These are phyloP conservation scores for Coriaria nepalensis DNA, from an alignment of 306 rosid species.

Conservation along the genomic window DNA sequence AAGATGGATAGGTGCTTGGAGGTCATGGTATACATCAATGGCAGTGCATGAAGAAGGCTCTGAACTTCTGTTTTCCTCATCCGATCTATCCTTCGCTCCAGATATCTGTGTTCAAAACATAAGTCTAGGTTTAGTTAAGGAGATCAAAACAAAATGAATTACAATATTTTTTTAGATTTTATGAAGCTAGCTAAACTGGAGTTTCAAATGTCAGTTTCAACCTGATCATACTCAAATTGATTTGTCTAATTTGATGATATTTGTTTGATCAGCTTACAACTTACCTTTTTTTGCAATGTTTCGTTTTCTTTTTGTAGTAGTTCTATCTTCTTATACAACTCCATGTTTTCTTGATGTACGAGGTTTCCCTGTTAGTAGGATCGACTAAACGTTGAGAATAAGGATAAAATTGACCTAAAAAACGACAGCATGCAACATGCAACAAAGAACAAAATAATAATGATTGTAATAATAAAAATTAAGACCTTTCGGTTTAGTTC, in stretches of 20 bases:
- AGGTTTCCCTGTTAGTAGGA: constrained; percentile 42
- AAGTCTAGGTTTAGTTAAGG: not conserved
- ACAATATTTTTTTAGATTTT: not conserved
- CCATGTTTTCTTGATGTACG: constrained; percentile 36
- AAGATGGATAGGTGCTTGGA: constrained; percentile 39
- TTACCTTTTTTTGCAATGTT: constrained; percentile 53
- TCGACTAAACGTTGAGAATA: constrained; percentile 9
- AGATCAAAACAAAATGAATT: constrained; percentile 7
- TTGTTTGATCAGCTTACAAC: not conserved
- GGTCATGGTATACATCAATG: constrained; percentile 18
- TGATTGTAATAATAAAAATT: constrained; percentile 4
- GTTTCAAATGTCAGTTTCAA: too few relatives aligned
- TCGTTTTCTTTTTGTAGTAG: constrained; percentile 34
- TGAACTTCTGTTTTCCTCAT: constrained; percentile 14
- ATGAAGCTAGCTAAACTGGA: too few relatives aligned
- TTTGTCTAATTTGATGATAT: not conserved
- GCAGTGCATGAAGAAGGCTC: constrained; percentile 8
- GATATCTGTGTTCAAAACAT: constrained; percentile 10
- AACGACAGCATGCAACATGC: constrained; percentile 1
- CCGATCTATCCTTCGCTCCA: constrained; percentile 6
- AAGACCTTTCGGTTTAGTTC: constrained; percentile 30
- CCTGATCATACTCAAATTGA: not conserved
- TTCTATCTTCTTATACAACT: constrained; percentile 38
- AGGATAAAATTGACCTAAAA: not conserved
- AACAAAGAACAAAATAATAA: not conserved